Base-by-base conservation (phyloP, 305 asterid genomes). In the Nicotiana rustica region DNA sequence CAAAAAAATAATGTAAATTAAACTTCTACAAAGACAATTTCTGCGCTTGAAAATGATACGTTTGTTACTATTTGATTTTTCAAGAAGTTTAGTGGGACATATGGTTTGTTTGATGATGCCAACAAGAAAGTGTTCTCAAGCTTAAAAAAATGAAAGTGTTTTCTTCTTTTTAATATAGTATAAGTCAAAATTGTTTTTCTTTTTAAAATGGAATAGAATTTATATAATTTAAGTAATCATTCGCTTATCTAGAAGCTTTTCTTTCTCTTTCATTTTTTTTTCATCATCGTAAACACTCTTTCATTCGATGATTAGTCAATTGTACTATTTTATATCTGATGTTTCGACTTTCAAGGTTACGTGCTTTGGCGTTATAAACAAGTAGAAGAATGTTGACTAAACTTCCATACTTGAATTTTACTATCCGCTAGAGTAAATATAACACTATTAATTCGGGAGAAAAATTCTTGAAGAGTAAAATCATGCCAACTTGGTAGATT, bases 11-110 rank as follows among this genome's bases (percentile, higher is more conserved):
- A 1, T 73, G 8, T 71, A 4, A 61, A 71, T 25, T 25, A 25
- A 73, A 73, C 79, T 21, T 73, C 79, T 73, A 47, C 2, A 44
- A 67, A 66, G 47, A 31, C 44, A 21, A 67, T 33, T 31, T 65
- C 10, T 14, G 19, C 2, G 0, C 21, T 71, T 47, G 21, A 71
- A 71, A 71, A 21, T 71, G 19, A 71, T 41, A 18, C 47, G 13
- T 71, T 47, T 21, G 78, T 13, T 6, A 3, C 10, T 19, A 47
- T 71, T 47, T 47, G 19, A 71, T 47, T 3, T 71, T 10, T 71
- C 4, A 71, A 41, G 19, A 18, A 19, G 62, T 47, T 71, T 47
- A 71, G 19, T 6, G 3, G 14, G 79, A 71, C 41, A 73, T 4
- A 7, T 47, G 79, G 79, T 12, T 71, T 69, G 77, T 71, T 19